These are phyloP conservation scores for Ilyonectria mors-panacis DNA, from an alignment of 2,329 filamentous ascomycete species.

Conservation along the genomic window DNA sequence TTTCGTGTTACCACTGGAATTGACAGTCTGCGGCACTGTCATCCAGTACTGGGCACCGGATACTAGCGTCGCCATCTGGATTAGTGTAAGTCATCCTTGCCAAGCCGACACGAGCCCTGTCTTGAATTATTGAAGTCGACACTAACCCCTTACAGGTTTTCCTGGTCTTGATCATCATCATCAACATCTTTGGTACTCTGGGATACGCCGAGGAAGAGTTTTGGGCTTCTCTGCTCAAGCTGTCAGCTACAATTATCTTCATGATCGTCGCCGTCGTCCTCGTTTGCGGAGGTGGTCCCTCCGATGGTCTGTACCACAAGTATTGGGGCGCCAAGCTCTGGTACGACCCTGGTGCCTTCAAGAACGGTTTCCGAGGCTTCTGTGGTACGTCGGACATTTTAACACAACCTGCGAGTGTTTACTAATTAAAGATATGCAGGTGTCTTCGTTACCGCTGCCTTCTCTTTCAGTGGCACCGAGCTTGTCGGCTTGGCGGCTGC, in stretches of 20 bases:
- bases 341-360: conserved; percentile 70
- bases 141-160: conserved; percentile 58
- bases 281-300: conserved; percentile 73
- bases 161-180: conserved; percentile 63
- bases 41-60: conserved; percentile 64
- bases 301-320: conserved; percentile 58
- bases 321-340: conserved; percentile 67
- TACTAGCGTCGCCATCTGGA: conserved; percentile 66
- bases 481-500: conserved; percentile 82
- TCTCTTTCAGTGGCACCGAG: conserved; percentile 81
- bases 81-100: conserved; percentile 53
- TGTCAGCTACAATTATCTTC: conserved; percentile 72
- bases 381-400: conserved; percentile 71
- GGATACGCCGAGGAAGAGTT: conserved; percentile 75
- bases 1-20: conserved; percentile 63
- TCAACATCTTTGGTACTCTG: conserved; percentile 71
- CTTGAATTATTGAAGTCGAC: not conserved
- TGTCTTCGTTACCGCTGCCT: conserved; percentile 75
- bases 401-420: accelerated
- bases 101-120: not conserved
- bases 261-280: conserved; percentile 74
- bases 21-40: conserved; percentile 65
- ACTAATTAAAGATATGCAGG: conserved; percentile 9
- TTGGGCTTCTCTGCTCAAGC: conserved; percentile 69
- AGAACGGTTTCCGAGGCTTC: conserved; percentile 82